phyloP scores from a whole-genome alignment of 2,329 filamentous ascomycete genomes.

The Trichoderma citrinoviride region DNA sequence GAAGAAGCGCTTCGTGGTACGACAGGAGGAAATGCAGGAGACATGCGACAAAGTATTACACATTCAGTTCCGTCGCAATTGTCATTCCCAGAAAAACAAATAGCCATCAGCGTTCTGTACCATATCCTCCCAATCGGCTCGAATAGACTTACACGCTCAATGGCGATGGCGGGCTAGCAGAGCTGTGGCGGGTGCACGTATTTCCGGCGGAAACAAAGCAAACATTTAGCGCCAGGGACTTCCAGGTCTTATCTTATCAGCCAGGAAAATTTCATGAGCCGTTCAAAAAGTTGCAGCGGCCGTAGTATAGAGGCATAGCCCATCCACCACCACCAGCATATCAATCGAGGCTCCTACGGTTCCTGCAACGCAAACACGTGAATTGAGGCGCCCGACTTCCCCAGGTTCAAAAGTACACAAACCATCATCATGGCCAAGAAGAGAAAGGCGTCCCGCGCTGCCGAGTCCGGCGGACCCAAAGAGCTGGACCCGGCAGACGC shows the following conservation, averaged over 20 bases:
- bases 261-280: conserved; percentile 25
- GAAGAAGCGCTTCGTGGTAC: neutral
- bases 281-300: conserved; percentile 16
- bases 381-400: neutral
- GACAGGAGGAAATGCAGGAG: neutral
- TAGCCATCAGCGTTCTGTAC: neutral
- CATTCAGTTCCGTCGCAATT: neutral
- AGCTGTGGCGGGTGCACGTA: conserved; percentile 15
- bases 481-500: conserved; percentile 58
- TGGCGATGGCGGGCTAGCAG: neutral
- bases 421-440: conserved; percentile 56
- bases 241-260: conserved; percentile 26
- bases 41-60: neutral
- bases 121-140: neutral
- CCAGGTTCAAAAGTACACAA: neutral
- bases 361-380: neutral
- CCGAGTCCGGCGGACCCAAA: conserved; percentile 49
- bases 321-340: neutral
- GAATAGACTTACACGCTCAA: neutral
- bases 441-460: conserved; percentile 63
- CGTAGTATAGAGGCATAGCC: neutral
- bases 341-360: neutral
- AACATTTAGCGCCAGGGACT: neutral
- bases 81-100: neutral
- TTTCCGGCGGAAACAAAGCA: neutral